These are phyloP conservation scores for Penicillium psychrosexuale DNA, from an alignment of 2,329 filamentous ascomycete species.

Conservation along the genomic window DNA sequence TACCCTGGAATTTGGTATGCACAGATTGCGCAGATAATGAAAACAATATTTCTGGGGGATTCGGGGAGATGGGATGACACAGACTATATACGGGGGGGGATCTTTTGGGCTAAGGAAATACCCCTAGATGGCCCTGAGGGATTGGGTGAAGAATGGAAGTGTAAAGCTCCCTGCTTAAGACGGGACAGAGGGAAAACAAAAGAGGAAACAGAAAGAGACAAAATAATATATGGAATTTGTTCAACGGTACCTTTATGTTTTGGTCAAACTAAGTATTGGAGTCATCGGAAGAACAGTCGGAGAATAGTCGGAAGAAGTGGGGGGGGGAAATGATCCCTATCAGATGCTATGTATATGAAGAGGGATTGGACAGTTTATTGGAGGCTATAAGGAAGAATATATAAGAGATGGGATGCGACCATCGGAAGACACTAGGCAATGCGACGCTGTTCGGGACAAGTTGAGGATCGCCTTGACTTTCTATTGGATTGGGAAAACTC, in stretches of 20 bases:
- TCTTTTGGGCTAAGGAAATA: constrained; percentile 6
- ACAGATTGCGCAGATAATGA: constrained; percentile 2
- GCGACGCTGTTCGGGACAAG: constrained; percentile 30
- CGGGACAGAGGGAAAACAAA: neutral
- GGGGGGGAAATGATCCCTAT: neutral
- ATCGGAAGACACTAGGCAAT: constrained; percentile 35
- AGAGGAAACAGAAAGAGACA: neutral
- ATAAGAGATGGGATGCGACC: constrained; percentile 30
- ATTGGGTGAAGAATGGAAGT: constrained; percentile 6
- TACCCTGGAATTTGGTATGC: constrained; percentile 16
- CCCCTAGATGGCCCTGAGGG: constrained; percentile 7
- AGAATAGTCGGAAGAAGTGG: neutral
- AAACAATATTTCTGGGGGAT: neutral
- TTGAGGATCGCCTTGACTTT: constrained; percentile 9
- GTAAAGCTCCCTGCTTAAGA: constrained; percentile 2
- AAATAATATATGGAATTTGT: neutral
- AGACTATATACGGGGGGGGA: constrained; percentile 6
- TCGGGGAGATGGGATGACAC: neutral
- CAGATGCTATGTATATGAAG: neutral
- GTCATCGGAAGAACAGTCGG: neutral
- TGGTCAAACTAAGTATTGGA: neutral
- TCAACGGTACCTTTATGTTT: neutral
- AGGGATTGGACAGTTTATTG: neutral
- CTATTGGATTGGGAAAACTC: constrained; percentile 5
- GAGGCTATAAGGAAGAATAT: constrained; percentile 8